Evolutionary conservation across 192 early-diverging fungal genomes (phyloP), one percentile per base, ranked within the genome.

Genomic region (Irineochytrium annulatum): DNA sequence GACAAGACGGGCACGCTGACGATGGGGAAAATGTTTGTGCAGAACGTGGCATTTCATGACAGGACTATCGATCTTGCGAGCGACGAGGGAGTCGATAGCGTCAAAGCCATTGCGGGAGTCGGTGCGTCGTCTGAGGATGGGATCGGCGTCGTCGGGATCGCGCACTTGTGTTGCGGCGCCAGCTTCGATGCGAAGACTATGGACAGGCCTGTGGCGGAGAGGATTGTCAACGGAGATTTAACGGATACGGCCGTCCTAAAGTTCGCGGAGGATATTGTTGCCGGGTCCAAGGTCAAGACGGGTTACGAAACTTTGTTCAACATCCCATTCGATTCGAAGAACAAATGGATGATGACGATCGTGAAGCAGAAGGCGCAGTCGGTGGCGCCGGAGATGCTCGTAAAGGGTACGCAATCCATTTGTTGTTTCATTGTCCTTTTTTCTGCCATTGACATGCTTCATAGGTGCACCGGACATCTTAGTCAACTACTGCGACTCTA

Each of bases 1-100:
- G 91, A 96, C 69, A 96, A 96, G 75, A 94, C 93, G n/a, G 93
- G 91, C 0, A 96, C 91, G 4, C 69, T 96, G 34, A 96, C 93
- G 13, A 77, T 82, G 56, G 82, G 86, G 75, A 74, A 81, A 44
- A 92, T 96, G 90, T 63, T 62, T 28, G 84, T 87, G 17, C 67
- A 66, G 34, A 58, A 68, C 48, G 62, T 70, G 19, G 70, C 67
- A 28, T 71, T 86, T 43, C 52, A 59, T 43, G 57, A 79, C 61
- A 52, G 41, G 31, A 75, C 20, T 55, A n/a, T 41, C n/a, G n/a
- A n/a, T n/a, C 37, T 41, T 41, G 8, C 11, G 11, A 13, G 11
- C 37, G n/a, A 13, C 66, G 34, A 43, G 45, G 17, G 65, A 71
- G 20, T 57, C 30, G 0, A 32, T 33, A 28, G 28, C 31, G n/a